phyloP scores from a whole-genome alignment of 805 yeast species.

The Schwanniomyces pseudopolymorphus region DNA sequence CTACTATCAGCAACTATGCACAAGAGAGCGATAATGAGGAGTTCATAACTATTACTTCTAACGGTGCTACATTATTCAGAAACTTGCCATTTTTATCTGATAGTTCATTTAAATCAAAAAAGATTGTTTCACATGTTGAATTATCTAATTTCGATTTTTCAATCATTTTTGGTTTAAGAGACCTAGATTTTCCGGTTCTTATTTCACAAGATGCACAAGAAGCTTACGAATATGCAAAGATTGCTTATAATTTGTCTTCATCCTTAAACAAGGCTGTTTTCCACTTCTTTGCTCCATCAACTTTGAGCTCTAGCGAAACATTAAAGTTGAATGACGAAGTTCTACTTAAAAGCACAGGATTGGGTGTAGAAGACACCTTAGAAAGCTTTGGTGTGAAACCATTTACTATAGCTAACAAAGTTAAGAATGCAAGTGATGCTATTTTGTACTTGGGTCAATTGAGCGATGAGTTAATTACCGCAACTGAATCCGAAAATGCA shows the following conservation, averaged over 20 bases:
- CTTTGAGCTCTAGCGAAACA: conserved; percentile 10
- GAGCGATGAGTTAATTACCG: conserved; percentile 39
- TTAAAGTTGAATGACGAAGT: conserved; percentile 11
- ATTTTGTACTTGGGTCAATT: conserved; percentile 66
- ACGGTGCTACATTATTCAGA: conserved; percentile 53
- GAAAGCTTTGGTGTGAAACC: conserved; percentile 24
- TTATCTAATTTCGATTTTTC: conserved; percentile 64
- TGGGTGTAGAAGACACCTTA: conserved; percentile 22
- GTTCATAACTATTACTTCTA: conserved; percentile 49
- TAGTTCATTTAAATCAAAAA: conserved; percentile 31
- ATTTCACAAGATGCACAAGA: conserved; percentile 64
- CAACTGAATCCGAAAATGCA: conserved; percentile 35
- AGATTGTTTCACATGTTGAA: conserved; percentile 62
- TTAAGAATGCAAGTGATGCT: conserved; percentile 45
- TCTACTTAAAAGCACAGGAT: conserved; percentile 14
- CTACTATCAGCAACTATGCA: conserved; percentile 35
- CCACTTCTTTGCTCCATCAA: conserved; percentile 58
- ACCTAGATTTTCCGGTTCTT: conserved; percentile 60
- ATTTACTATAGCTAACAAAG: conserved; percentile 29
- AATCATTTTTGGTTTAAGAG: conserved; percentile 69
- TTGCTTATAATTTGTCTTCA: conserved; percentile 58
- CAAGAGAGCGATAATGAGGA: conserved; percentile 13
- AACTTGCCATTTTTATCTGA: conserved; percentile 58
- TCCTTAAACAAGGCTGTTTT: conserved; percentile 56
- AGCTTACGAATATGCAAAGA: conserved; percentile 51